phyloP scores from a whole-genome alignment of 1,284 basidiomycete species.

The Cutaneotrichosporon spelunceum region DNA sequence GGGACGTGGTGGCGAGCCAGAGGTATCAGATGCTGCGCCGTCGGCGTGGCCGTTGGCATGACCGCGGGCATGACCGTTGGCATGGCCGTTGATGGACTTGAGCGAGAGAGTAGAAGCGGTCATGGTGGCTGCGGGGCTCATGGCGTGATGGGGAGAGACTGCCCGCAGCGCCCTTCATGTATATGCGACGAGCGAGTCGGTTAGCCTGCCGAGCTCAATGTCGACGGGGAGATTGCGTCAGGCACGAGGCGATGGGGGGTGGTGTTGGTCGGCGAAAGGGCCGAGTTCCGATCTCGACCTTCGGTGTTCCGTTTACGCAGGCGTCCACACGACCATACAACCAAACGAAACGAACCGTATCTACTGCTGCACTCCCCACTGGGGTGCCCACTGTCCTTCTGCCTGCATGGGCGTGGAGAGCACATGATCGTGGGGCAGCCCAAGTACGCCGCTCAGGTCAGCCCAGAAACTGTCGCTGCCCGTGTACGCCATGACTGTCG shows the following conservation, averaged over 20 bases:
- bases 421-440: conserved; percentile 5
- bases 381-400: conserved; percentile 2
- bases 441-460: conserved; percentile 17
- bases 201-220: background rate
- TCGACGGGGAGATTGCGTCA: background rate
- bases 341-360: background rate
- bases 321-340: background rate
- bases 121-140: conserved; percentile 7
- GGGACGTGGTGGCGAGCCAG: background rate
- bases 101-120: background rate
- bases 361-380: conserved; percentile 2
- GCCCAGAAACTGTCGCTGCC: conserved; percentile 20
- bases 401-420: conserved; percentile 7
- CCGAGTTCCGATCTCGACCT: background rate
- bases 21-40: background rate
- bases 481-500: conserved; percentile 21
- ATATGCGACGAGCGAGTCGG: background rate
- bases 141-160: background rate
- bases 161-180: background rate
- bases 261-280: background rate
- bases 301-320: too few species aligned
- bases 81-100: background rate
- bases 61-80: background rate
- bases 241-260: background rate
- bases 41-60: background rate